phyloP scores from a whole-genome alignment of 2,329 filamentous ascomycete species.

The Penicillium sp. region DNA sequence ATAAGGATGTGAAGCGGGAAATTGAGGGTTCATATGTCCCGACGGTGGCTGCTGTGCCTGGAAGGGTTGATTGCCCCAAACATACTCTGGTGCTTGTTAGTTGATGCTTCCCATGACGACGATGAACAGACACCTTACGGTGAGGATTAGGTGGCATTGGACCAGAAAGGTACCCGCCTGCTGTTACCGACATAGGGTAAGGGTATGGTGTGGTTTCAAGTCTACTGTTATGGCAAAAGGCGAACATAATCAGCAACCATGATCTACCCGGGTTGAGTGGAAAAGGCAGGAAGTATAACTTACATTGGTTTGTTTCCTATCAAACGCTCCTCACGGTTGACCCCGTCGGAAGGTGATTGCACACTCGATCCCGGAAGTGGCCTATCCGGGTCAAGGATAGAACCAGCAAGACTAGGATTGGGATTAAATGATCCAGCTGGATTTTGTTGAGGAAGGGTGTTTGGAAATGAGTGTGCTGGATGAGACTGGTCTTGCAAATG shows the following conservation, averaged over 20 bases:
- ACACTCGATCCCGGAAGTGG: conserved; percentile 3
- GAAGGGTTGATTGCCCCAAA: conserved; percentile 28
- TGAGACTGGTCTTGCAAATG: conserved; percentile 2
- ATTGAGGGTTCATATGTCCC: conserved; percentile 26
- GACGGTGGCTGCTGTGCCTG: conserved; percentile 27
- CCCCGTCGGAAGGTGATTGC: conserved; percentile 7
- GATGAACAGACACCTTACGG: conserved; percentile 19
- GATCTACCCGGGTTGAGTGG: background rate
- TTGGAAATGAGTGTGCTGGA: conserved; percentile 2
- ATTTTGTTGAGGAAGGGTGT: conserved; percentile 7
- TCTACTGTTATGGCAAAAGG: conserved; percentile 7
- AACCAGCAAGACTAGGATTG: conserved; percentile 4
- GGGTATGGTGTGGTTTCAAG: conserved; percentile 17
- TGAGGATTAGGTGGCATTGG: conserved; percentile 30
- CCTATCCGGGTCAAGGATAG: conserved; percentile 4
- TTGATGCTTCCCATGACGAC: background rate
- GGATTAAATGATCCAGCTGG: conserved; percentile 11
- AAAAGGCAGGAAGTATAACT: background rate
- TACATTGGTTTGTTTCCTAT: conserved; percentile 9
- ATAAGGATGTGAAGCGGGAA: conserved; percentile 24
- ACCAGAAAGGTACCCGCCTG: conserved; percentile 21
- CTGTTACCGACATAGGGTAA: conserved; percentile 19
- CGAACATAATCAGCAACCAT: background rate
- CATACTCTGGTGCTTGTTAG: conserved; percentile 27
- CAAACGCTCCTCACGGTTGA: conserved; percentile 6